Evolutionary conservation across 495 filamentous ascomycete species (phyloP).

Genomic region (Platismatia glauca): DNA sequence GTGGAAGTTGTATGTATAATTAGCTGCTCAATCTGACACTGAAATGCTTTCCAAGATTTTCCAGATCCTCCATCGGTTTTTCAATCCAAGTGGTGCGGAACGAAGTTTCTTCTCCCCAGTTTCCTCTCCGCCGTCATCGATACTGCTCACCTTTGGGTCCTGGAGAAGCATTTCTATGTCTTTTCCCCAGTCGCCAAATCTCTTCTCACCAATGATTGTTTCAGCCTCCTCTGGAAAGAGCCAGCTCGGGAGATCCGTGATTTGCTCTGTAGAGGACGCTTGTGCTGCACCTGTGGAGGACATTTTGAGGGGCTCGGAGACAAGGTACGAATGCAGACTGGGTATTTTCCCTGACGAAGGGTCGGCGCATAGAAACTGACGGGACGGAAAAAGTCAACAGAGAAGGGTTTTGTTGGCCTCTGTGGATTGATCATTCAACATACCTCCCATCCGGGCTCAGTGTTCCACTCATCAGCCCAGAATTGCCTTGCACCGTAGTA

Average conservation of each 20-base stretch:
- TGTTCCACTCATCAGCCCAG: conserved; percentile 11
- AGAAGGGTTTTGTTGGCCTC: neutral
- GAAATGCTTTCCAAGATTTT: conserved; percentile 1
- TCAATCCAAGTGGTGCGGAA: neutral
- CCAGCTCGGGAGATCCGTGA: neutral
- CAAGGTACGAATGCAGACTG: conserved; percentile 1
- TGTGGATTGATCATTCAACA: neutral
- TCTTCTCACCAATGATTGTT: neutral
- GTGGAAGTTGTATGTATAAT: neutral
- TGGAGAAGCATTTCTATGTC: neutral
- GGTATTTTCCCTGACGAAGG: conserved; percentile 7
- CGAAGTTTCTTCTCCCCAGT: neutral
- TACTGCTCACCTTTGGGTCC: neutral
- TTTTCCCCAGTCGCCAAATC: neutral
- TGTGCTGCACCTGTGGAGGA: neutral
- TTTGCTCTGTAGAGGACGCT: neutral
- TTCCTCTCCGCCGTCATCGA: neutral
- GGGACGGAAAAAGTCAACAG: neutral
- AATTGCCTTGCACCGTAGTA: conserved; percentile 10
- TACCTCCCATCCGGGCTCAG: conserved; percentile 10
- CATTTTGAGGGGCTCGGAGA: conserved; percentile 24
- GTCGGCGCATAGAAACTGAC: conserved; percentile 6
- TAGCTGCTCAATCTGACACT: conserved; percentile 1
- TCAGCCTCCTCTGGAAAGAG: neutral
- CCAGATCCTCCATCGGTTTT: conserved; percentile 4